A percentile compares a stretch with the other conserved stretches of the same genome.
phyloP scores from a whole-genome alignment of 2,329 filamentous ascomycete species.

The Fusarium sp. region DNA sequence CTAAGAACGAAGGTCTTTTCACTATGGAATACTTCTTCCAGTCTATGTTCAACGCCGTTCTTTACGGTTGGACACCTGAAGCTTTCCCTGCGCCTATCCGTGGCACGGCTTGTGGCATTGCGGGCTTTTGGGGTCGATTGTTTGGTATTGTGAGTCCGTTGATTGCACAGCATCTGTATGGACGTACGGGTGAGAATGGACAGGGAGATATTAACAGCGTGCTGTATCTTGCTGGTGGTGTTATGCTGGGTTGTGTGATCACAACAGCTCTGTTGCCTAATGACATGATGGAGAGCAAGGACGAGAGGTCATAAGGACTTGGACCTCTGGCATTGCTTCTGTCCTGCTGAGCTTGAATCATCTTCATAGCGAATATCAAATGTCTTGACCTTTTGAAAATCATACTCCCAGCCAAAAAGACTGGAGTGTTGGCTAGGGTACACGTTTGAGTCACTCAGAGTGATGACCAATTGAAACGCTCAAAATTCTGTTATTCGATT shows the following conservation, averaged over 20 bases:
- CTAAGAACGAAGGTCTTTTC: conserved; percentile 51
- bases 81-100: conserved; percentile 65
- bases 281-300: conserved; percentile 47
- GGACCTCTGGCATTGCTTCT: background rate
- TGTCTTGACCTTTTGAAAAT: background rate
- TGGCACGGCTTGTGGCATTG: conserved; percentile 65
- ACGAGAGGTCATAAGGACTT: conserved; percentile 36
- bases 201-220: conserved; percentile 58
- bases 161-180: conserved; percentile 59
- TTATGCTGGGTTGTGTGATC: conserved; percentile 62
- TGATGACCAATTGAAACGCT: background rate
- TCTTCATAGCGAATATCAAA: background rate
- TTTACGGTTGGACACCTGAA: conserved; percentile 63
- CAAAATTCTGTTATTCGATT: background rate
- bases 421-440: background rate
- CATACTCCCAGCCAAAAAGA: background rate
- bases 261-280: conserved; percentile 60
- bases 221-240: conserved; percentile 64
- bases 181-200: conserved; percentile 39
- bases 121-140: conserved; percentile 67
- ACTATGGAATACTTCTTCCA: conserved; percentile 57
- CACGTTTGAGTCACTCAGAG: background rate
- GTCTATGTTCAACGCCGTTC: conserved; percentile 49
- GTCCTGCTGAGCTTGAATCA: background rate
- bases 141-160: conserved; percentile 67